Evolutionary conservation across 106 monocot genomes (phyloP).

Genomic region (Phalaenopsis equestris): DNA sequence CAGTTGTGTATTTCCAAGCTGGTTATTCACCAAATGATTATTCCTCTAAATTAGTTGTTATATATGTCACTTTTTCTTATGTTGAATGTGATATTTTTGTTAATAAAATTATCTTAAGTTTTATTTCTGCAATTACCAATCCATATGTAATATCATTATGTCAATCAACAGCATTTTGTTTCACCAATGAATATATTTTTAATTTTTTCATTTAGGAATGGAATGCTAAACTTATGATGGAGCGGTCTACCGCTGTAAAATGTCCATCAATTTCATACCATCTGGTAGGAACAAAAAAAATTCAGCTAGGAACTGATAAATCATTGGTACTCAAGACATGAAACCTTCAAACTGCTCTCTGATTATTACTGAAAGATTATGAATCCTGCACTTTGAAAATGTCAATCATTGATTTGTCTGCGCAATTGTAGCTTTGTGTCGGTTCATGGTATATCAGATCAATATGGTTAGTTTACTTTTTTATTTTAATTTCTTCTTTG

Average conservation of each 20-base stretch:
- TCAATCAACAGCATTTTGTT: too few species aligned
- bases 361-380: background rate
- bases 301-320: slow-evolving; percentile 96
- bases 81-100: background rate
- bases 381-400: background rate
- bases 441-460: background rate
- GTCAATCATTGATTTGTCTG: background rate
- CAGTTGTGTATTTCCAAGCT: slow-evolving; percentile 87
- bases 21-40: slow-evolving; percentile 98
- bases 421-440: background rate
- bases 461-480: background rate
- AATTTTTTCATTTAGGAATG: slow-evolving; percentile 49
- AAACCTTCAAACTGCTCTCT: slow-evolving; percentile 1
- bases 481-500: background rate
- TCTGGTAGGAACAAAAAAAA: slow-evolving; percentile 94
- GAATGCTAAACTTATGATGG: slow-evolving; percentile 81
- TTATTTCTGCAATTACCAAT: background rate
- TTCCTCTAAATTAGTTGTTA: slow-evolving; percentile 79
- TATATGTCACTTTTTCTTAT: slow-evolving; percentile 4
- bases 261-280: slow-evolving; percentile 98
- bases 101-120: background rate
- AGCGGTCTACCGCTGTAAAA: slow-evolving; percentile 80
- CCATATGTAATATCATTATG: background rate
- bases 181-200: background rate
- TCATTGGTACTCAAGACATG: slow-evolving; percentile 87